Conservation (phyloP, 768 basidiomycete species). For the Lanmaoa rubissima region DNA sequence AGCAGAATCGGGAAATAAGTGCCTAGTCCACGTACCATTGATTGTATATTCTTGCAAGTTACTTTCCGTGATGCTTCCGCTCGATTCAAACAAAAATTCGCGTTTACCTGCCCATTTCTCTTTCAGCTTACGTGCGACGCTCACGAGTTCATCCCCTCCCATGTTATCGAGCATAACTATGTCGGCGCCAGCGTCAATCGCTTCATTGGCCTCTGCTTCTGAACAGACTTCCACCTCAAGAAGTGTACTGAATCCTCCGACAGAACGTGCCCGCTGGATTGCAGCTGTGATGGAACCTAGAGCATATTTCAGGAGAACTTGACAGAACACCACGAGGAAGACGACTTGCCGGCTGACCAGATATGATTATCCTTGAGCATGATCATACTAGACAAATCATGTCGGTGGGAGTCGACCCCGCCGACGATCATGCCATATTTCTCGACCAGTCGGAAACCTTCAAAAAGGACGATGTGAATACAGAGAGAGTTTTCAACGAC, state of each 20-base stretch:
- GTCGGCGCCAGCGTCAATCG: slow-evolving; percentile 94
- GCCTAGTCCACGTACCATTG: slow-evolving; percentile 54
- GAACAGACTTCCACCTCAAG: slow-evolving; percentile 93
- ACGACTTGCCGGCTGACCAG: slow-evolving; percentile 81
- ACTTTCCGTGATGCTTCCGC: slow-evolving; percentile 89
- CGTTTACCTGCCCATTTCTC: slow-evolving; percentile 77
- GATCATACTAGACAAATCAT: slow-evolving; percentile 98
- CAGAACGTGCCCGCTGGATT: slow-evolving; percentile 78
- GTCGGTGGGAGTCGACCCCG: slow-evolving; percentile 92
- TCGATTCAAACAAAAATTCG: slow-evolving; percentile 89
- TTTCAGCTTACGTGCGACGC: slow-evolving; percentile 67
- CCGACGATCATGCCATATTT: slow-evolving; percentile 99
- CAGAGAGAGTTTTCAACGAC: neutral
- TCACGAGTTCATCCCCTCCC: slow-evolving; percentile 67
- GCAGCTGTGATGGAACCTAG: slow-evolving; percentile 89
- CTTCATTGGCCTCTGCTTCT: slow-evolving; percentile 91
- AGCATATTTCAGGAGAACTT: slow-evolving; percentile 4
- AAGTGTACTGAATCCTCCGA: slow-evolving; percentile 87
- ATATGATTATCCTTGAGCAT: slow-evolving; percentile 99
- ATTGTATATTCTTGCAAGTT: slow-evolving; percentile 81
- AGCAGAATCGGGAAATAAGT: neutral
- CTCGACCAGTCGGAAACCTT: slow-evolving; percentile 93
- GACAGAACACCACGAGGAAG: neutral
- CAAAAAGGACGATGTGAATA: slow-evolving; percentile 6
- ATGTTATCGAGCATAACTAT: slow-evolving; percentile 97